A percentile compares a stretch with the other conserved stretches of the same genome.
Evolutionary conservation across 306 rosid species (phyloP).

Genomic region (Lithocarpus polystachyus): DNA sequence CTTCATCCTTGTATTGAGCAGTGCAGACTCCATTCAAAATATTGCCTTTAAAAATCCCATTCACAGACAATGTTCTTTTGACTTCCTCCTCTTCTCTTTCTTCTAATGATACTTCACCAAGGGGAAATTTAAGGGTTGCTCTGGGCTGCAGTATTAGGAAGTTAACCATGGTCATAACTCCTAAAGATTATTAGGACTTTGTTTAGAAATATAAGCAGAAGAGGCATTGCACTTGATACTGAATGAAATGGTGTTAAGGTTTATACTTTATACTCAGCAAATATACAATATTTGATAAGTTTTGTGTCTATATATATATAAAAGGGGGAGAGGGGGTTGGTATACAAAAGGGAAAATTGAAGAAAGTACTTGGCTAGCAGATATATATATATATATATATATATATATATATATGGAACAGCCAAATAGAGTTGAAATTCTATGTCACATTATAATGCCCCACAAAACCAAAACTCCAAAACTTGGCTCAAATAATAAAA

Average conservation of each 20-base stretch:
- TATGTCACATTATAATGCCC: not conserved
- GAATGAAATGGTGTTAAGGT: no score
- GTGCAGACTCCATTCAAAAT: conserved; percentile 57
- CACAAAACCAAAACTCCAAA: not conserved
- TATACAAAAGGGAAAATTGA: no score
- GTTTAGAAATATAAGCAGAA: not conserved
- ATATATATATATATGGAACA: not conserved
- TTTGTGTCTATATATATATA: no score
- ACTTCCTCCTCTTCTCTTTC: conserved; percentile 67
- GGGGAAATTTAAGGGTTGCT: conserved; percentile 80
- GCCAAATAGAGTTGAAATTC: not conserved
- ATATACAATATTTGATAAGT: no score
- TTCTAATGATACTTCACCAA: conserved; percentile 75
- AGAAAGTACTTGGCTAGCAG: not conserved
- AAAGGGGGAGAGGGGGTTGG: no score
- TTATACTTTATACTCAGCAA: no score
- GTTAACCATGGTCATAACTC: not conserved
- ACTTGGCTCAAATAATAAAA: not conserved
- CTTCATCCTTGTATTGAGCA: conserved; percentile 74
- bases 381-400: conserved; percentile 7
- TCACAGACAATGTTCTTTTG: conserved; percentile 43
- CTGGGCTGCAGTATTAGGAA: conserved; percentile 62
- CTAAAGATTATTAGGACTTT: not conserved
- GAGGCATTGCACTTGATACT: no score
- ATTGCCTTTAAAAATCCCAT: conserved; percentile 61